Evolutionary conservation across 768 basidiomycete species (phyloP).

Genomic region (Butyriboletus loyo): DNA sequence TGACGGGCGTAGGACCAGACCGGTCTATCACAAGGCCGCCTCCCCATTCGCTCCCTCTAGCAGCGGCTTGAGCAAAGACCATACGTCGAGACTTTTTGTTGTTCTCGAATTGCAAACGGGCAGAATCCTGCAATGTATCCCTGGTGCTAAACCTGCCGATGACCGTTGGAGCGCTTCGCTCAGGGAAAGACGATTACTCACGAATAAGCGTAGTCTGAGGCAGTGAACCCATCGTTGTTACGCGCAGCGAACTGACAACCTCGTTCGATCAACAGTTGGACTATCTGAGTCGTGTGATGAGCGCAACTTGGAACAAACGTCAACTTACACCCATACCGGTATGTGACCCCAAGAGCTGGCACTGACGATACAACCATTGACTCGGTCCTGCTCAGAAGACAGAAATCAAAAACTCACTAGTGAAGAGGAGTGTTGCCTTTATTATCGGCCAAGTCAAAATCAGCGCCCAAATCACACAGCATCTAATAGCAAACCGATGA

Average conservation of each 20-base stretch:
- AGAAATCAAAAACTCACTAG: conserved; percentile 56
- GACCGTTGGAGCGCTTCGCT: conserved; percentile 1
- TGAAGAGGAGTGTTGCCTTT: conserved; percentile 92
- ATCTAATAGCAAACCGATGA: conserved; percentile 48
- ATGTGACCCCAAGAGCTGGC: conserved; percentile 88
- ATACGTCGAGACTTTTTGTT: conserved; percentile 74
- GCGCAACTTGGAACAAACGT: conserved; percentile 3
- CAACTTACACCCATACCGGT: conserved; percentile 46
- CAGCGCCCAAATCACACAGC: conserved; percentile 88
- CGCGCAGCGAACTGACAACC: conserved; percentile 81
- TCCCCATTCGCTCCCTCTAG: conserved; percentile 62
- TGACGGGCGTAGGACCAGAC: conserved; percentile 46
- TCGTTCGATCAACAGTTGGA: conserved; percentile 83
- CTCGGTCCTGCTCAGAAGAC: background rate
- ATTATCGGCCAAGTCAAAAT: conserved; percentile 85
- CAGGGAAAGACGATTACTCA: conserved; percentile 10
- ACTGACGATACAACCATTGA: conserved; percentile 37
- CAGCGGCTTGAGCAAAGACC: conserved; percentile 71
- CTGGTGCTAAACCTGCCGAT: conserved; percentile 60
- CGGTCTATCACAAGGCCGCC: conserved; percentile 39
- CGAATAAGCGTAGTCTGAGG: conserved; percentile 85
- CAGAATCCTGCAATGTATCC: conserved; percentile 79
- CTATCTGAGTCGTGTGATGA: conserved; percentile 46
- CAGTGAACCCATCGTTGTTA: conserved; percentile 90
- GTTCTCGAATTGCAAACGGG: conserved; percentile 71